phyloP scores from a whole-genome alignment of 2,329 filamentous ascomycete species.

The Calonectria pseudoturangicola region DNA sequence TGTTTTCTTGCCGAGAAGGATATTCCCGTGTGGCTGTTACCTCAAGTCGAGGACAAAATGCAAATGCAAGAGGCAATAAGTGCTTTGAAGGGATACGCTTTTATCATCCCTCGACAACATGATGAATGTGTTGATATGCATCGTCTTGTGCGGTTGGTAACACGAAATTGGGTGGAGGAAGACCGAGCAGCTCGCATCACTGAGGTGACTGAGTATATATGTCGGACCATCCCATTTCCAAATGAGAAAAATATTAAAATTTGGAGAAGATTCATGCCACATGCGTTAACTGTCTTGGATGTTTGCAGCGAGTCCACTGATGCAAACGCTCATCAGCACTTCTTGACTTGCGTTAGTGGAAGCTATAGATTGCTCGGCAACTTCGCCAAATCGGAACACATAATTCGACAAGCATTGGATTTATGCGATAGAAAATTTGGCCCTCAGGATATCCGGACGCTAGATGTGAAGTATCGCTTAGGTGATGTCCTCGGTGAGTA shows the following conservation, averaged over 20 bases:
- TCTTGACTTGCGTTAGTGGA: background rate
- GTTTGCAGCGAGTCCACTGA: background rate
- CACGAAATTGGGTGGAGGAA: conserved; percentile 53
- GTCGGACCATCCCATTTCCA: conserved; percentile 38
- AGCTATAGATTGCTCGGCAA: conserved; percentile 9
- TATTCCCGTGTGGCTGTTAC: conserved; percentile 52
- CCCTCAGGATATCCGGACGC: background rate
- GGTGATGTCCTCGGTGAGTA: no score
- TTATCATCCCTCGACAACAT: conserved; percentile 53
- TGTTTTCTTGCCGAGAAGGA: conserved; percentile 55
- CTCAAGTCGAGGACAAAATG: conserved; percentile 45
- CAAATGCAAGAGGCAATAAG: conserved; percentile 51
- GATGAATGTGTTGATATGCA: conserved; percentile 53
- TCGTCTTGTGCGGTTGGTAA: conserved; percentile 56
- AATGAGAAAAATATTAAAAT: conserved; percentile 42
- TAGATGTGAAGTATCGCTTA: no score
- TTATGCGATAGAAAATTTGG: background rate
- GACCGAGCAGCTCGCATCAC: conserved; percentile 28
- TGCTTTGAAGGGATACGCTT: conserved; percentile 55
- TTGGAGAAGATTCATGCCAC: conserved; percentile 53
- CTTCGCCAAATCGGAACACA: conserved; percentile 42
- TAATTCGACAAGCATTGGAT: background rate
- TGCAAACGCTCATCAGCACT: background rate
- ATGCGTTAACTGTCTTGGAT: conserved; percentile 41
- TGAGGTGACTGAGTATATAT: conserved; percentile 38